Base-by-base conservation (phyloP, 768 basidiomycete genomes). In the Lactifluus volemus region DNA sequence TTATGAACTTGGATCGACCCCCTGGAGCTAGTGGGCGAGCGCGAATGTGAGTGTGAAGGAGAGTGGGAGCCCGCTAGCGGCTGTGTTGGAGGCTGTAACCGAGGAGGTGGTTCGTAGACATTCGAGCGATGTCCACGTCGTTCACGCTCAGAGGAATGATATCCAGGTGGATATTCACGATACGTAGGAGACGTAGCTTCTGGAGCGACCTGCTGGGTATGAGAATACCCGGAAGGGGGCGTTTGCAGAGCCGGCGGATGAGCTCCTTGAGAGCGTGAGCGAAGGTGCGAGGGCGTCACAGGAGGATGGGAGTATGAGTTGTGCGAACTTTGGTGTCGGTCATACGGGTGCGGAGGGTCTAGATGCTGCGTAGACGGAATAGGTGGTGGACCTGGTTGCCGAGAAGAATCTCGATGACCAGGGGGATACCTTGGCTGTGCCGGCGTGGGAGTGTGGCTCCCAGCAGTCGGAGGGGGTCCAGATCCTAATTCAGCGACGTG, bases 401-500 rank as follows among this genome's bases (percentile, higher is more conserved):
- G 49, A 36, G 70, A 63, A 36, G 70, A 63, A 53, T 72, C 72
- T 25, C 66, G 68, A 25, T 65, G 67, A 30, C 68, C 71, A 12
- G 68, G 62, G 39, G 69, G 66, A 62, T 70, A 68, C 52, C 67
- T 68, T 44, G 62, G 38, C 10, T 38, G 38, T 11, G 38, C 39
- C 4, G 61, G 42, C 6, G 52, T 58, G 25, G 56, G 57, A 14
- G 61, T 63, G n/a, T 49, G 61, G 7, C 63, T 66, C 11, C 65
- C 65, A 10, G 69, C 30, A 1, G 55, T 62, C 5, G 45, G 30
- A 52, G 59, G 42, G 11, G 53, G 59, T 1, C 55, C 55, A 21
- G 64, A 73, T 21, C 78, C 72, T n/a, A 75, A 73, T 62, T 85
- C 83, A 55, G 82, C 74, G 30, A 74, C 73, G 51, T 78, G 77